A percentile compares a stretch with the other conserved stretches of the same genome.
phyloP scores from a whole-genome alignment of 805 yeast species.

The Cyberlindnera galapagoensis region DNA sequence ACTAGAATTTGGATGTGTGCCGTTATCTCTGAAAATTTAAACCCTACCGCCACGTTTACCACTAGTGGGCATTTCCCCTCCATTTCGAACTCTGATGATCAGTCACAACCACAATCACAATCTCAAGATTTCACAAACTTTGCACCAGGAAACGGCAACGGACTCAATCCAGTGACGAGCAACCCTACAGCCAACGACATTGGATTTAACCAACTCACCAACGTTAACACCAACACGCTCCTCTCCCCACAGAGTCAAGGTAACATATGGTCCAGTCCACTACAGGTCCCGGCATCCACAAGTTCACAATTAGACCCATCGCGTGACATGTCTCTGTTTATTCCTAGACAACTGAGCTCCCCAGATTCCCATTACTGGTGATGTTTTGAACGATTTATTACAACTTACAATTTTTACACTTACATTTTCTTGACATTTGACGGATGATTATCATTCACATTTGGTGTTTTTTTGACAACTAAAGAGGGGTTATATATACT shows the following conservation, averaged over 20 bases:
- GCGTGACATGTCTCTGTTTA: constrained; percentile 7
- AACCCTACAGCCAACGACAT: no score
- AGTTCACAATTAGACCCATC: not conserved
- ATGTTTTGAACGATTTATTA: not conserved
- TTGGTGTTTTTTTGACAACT: no score
- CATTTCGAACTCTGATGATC: not conserved
- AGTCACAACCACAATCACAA: not conserved
- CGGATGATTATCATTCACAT: no score
- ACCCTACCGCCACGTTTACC: not conserved
- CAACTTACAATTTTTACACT: constrained; percentile 1
- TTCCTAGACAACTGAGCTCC: constrained; percentile 16
- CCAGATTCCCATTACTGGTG: constrained; percentile 11
- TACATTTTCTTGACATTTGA: not conserved
- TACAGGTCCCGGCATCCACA: not conserved
- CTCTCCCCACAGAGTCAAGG: constrained; percentile 2
- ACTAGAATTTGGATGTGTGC: constrained; percentile 86
- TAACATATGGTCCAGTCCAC: constrained; percentile 4
- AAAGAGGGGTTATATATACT: no score
- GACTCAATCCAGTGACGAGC: no score
- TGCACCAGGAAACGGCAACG: not conserved
- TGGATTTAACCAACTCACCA: no score
- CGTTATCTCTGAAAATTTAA: constrained; percentile 29
- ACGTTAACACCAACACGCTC: not conserved
- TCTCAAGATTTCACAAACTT: not conserved
- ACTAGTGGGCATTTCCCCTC: no score